These are phyloP conservation scores for Mortierella sp. DNA, from an alignment of 371 early-diverging fungal genomes.

Conservation along the genomic window DNA sequence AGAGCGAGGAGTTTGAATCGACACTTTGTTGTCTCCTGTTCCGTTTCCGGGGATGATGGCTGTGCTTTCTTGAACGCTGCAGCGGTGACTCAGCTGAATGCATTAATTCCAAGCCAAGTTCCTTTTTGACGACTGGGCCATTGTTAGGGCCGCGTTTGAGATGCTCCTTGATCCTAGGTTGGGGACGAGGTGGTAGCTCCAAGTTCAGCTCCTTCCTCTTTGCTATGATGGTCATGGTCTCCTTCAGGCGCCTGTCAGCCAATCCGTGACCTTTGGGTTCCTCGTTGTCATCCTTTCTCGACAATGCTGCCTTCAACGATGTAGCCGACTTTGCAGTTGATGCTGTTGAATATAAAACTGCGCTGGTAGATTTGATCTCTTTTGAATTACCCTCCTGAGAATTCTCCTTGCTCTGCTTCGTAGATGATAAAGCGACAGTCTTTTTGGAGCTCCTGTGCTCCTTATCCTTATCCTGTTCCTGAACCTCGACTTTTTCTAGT, in stretches of 20 bases:
- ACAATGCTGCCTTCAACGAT: not conserved
- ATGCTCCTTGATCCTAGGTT: constrained; percentile 10
- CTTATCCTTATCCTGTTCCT: constrained; percentile 13
- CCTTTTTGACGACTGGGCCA: constrained; percentile 10
- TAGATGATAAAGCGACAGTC: not conserved
- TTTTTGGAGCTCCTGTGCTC: constrained; percentile 18
- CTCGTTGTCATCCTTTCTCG: not conserved
- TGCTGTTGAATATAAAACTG: too few relatives aligned
- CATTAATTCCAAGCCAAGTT: not conserved
- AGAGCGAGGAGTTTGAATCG: constrained; percentile 46
- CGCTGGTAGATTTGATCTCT: not conserved
- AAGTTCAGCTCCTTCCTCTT: constrained; percentile 12
- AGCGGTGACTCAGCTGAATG: not conserved
- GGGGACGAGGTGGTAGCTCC: constrained; percentile 25
- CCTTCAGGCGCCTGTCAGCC: constrained; percentile 6
- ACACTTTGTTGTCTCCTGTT: constrained; percentile 37
- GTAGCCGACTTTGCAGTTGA: too few relatives aligned
- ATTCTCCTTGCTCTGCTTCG: not conserved
- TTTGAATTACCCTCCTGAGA: not conserved
- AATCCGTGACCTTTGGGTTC: constrained; percentile 6
- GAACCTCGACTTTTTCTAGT: constrained; percentile 13
- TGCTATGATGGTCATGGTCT: not conserved
- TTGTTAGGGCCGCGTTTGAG: not conserved
- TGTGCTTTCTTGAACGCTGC: not conserved
- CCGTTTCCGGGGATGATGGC: constrained; percentile 25